Evolutionary conservation across 2,329 filamentous ascomycete genomes (phyloP).

Genomic region (Sclerotiophoma versabilis): DNA sequence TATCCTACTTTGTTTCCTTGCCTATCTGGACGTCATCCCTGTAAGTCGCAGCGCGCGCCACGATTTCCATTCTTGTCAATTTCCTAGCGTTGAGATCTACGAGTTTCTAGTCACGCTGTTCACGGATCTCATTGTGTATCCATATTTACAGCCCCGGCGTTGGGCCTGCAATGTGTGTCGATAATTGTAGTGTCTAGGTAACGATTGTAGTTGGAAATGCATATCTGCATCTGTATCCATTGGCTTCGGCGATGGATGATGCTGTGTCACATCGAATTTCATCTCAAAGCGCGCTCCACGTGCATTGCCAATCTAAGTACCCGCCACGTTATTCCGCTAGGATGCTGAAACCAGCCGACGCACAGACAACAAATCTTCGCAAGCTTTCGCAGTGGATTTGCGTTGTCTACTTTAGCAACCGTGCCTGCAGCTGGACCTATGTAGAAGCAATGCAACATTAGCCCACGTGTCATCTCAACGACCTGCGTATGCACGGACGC

Average conservation of each 20-base stretch:
- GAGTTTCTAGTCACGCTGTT: background rate
- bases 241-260: background rate
- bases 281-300: background rate
- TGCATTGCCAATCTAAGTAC: background rate
- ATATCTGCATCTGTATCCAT: background rate
- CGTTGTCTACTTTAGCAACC: background rate
- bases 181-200: conserved; percentile 4
- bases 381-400: background rate
- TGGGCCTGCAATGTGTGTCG: background rate
- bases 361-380: background rate
- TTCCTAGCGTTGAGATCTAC: background rate
- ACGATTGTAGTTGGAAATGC: background rate
- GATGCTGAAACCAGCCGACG: no score
- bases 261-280: conserved; percentile 5
- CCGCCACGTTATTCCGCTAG: background rate
- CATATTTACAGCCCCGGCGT: background rate
- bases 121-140: conserved; percentile 2
- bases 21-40: background rate
- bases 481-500: conserved; percentile 7
- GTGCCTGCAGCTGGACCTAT: no score
- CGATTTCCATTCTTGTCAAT: conserved; percentile 1
- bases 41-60: conserved; percentile 19
- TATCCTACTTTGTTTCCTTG: background rate
- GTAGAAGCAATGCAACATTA: conserved; percentile 12
- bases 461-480: conserved; percentile 3